Base-by-base conservation (phyloP, 2,329 filamentous ascomycete genomes). In the Huntiella omanensis region DNA sequence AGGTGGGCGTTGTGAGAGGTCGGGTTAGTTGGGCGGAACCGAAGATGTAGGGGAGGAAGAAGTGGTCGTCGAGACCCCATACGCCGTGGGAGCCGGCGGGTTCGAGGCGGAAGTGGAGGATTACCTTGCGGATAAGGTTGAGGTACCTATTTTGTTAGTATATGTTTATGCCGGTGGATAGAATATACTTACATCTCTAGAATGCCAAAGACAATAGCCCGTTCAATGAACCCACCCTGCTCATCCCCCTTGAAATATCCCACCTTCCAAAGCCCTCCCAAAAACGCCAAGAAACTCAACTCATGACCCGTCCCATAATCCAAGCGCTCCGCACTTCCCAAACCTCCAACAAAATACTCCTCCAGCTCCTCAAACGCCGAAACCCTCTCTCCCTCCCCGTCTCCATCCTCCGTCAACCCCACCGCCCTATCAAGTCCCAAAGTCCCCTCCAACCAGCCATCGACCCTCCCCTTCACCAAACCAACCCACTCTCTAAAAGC, bases 301-400 rank as follows among this genome's bases (percentile, higher is more conserved):
- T 98, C 91, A 59, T 98, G 91, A 0, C 91, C 91, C 0, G 91
- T 96, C 1, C 91, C 91, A 57, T 95, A 98, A 62, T 98, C 91
- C 19, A 98, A 67, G 46, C 91, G 69, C 56, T 95, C 85, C 0
- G 83, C 62, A 57, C 86, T 96, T 3, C 91, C 91, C 62, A 94
- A 95, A 4, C 74, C 75, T 11, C 86, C 87, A 3, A 93, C 60
- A 1, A 98, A 71, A 59, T 98, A 98, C 37, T 40, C 49, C 47
- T 41, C 46, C 43, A 52, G 15, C 28, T 55, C 52, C 4, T 50
- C 51, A n/a, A 64, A 54, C 28, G 63, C 35, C 16, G 35, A 46
- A 12, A 39, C 51, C 5, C 38, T 47, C 4, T 28, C 46, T 8
- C 44, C 15, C 32, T 38, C 33, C 16, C 33, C 5, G 37, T 12